phyloP scores from a whole-genome alignment of 352 stramenopile species.

The Phytophthora kernoviae region DNA sequence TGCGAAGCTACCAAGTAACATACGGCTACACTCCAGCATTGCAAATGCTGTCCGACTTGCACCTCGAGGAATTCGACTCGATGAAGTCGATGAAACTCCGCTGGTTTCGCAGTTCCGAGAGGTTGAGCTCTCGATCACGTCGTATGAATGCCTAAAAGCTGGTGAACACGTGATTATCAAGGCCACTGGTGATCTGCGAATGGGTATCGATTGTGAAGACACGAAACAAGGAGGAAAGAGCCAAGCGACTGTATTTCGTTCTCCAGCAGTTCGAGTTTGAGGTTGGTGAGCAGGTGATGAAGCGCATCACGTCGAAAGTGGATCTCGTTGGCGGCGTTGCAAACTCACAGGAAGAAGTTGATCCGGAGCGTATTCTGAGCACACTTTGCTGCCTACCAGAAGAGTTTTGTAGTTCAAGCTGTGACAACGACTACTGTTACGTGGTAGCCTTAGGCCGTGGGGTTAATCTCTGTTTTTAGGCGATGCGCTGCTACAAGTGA shows the following conservation, averaged over 20 bases:
- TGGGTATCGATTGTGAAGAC: conserved; percentile 18
- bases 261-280: conserved; percentile 57
- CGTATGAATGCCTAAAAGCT: conserved; percentile 30
- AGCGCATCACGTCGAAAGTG: conserved; percentile 51
- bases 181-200: conserved; percentile 25
- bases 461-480: too few species aligned
- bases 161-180: conserved; percentile 47
- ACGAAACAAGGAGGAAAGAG: conserved; percentile 1
- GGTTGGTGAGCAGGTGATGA: conserved; percentile 16
- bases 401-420: conserved; percentile 22
- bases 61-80: conserved; percentile 46
- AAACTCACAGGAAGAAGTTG: conserved; percentile 14
- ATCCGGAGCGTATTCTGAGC: conserved; percentile 24
- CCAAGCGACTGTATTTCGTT: conserved; percentile 21
- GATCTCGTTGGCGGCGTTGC: conserved; percentile 38
- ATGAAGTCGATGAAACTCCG: conserved; percentile 40
- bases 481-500: too few species aligned
- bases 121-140: conserved; percentile 42
- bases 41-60: conserved; percentile 32
- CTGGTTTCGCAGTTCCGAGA: conserved; percentile 46
- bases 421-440: too few species aligned
- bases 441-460: too few species aligned
- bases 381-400: conserved; percentile 22
- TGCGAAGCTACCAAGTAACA: not conserved
- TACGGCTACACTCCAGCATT: conserved; percentile 31